Percentiles rank a stretch among this genome's conserved stretches.
Conservation (phyloP, 441 rosid species). For the Gossypium davidsonii region DNA sequence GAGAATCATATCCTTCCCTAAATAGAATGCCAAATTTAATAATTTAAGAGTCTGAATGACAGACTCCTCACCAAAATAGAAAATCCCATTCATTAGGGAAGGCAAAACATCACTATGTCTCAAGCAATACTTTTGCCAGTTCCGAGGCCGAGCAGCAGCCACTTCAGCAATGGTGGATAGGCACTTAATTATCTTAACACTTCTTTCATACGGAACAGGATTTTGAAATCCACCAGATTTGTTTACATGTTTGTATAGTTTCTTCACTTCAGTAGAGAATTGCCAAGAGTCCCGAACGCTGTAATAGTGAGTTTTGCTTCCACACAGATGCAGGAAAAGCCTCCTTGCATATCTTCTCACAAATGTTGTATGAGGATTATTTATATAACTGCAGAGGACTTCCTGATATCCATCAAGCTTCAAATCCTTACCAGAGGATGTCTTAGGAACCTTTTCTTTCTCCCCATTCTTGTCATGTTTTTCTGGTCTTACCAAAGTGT, state of each 20-base stretch:
- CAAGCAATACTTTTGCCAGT: constrained; percentile 99
- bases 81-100: constrained; percentile 72
- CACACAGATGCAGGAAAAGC: constrained; percentile 96
- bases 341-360: constrained; percentile 98
- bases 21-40: constrained; percentile 83
- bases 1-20: constrained; percentile 80
- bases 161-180: constrained; percentile 95
- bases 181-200: constrained; percentile 95
- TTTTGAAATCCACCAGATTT: constrained; percentile 95
- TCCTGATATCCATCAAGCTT: constrained; percentile 98
- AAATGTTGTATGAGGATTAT: constrained; percentile 91
- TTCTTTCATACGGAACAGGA: constrained; percentile 83
- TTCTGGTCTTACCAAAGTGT: constrained; percentile 95
- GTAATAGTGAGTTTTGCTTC: constrained; percentile 98
- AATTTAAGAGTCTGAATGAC: constrained; percentile 94
- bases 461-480: constrained; percentile 96
- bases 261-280: constrained; percentile 89
- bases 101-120: constrained; percentile 86
- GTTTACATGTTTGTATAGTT: constrained; percentile 76
- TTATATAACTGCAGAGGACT: constrained; percentile 96
- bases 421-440: constrained; percentile 70
- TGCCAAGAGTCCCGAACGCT: constrained; percentile 98
- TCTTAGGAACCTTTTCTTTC: constrained; percentile 73
- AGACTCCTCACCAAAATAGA: constrained; percentile 93
- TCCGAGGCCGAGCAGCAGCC: constrained; percentile 92